Base-by-base conservation (phyloP, 106 monocot genomes). In the Hemerocallis citrina region DNA sequence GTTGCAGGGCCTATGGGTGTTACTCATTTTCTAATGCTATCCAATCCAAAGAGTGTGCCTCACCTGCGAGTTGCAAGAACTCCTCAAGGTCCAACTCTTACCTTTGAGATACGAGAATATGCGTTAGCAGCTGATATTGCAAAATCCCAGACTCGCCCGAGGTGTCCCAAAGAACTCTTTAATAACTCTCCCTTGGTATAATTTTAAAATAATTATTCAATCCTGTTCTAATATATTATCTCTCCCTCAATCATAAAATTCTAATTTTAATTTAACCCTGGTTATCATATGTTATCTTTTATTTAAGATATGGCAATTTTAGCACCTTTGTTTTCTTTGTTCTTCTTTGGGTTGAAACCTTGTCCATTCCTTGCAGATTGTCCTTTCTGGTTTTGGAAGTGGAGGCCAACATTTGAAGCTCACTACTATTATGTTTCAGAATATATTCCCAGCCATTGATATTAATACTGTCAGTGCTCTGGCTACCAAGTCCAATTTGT, bases 1-100 rank as follows among this genome's bases (percentile, higher is more conserved):
- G 79, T 98, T 52, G 70, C 96, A 29, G 96, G 96, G 33, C 96
- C 91, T 23, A 79, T 98, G 90, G 91, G 91, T 23, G 96, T 98
- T 19, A 82, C 96, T 40, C 96, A 98, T 70, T 98, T 98, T 68
- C 52, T 98, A 39, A 82, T 98, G 2, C 36, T 98, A 28, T 81
- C 96, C 2, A 85, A 98, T 74, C 74, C 92, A 11, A 84, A 75
- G 27, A 79, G 75, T 34, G 47, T 79, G 9, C 96, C 96, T 8
- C 81, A 73, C 69, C 58, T 98, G 41, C 68, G 85, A 11, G 79
- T 98, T 52, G 96, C 91, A 12, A 91, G 79, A 48, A 88, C 84
- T 20, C 96, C 96, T 39, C 96, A 88, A 69, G 96, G 96, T 5
- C 96, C 96, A 15, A 98, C 96, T 0, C 50, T 91, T 19, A 85